Percentiles rank a stretch among this genome's conserved stretches.
These are phyloP conservation scores for Mucor velutinosus DNA, from an alignment of 371 early-diverging fungal genomes.

Conservation along the genomic window DNA sequence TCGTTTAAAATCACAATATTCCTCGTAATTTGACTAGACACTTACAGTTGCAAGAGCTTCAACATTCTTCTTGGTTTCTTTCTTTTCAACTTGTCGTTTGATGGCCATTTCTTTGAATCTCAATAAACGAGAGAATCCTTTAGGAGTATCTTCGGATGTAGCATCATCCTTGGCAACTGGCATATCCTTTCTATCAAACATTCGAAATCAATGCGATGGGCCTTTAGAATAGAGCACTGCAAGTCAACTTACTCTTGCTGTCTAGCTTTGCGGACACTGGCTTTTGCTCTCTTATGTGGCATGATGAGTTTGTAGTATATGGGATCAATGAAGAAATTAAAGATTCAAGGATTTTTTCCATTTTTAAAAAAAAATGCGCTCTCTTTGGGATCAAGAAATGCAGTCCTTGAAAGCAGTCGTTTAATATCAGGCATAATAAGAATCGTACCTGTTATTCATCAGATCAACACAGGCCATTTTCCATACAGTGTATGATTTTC, in stretches of 20 bases:
- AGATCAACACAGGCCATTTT: not conserved
- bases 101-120: constrained; percentile 36
- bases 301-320: constrained; percentile 13
- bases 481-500: not conserved
- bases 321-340: not conserved
- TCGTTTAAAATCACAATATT: not conserved
- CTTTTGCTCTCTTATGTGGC: constrained; percentile 51
- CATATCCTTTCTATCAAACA: constrained; percentile 20
- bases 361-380: constrained; percentile 1
- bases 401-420: constrained; percentile 3
- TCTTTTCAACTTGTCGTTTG: constrained; percentile 40
- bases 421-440: not conserved
- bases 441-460: not conserved
- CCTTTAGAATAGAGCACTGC: not conserved
- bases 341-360: too few relatives aligned
- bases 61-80: constrained; percentile 28
- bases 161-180: constrained; percentile 23
- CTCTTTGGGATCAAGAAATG: not conserved
- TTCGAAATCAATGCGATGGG: not conserved
- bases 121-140: constrained; percentile 44
- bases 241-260: constrained; percentile 23
- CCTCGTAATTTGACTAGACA: not conserved
- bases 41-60: constrained; percentile 6
- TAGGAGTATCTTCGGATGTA: constrained; percentile 36
- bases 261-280: constrained; percentile 38